Base-by-base conservation (phyloP, 2,329 filamentous ascomycete species). In the Cladosporium sp. region DNA sequence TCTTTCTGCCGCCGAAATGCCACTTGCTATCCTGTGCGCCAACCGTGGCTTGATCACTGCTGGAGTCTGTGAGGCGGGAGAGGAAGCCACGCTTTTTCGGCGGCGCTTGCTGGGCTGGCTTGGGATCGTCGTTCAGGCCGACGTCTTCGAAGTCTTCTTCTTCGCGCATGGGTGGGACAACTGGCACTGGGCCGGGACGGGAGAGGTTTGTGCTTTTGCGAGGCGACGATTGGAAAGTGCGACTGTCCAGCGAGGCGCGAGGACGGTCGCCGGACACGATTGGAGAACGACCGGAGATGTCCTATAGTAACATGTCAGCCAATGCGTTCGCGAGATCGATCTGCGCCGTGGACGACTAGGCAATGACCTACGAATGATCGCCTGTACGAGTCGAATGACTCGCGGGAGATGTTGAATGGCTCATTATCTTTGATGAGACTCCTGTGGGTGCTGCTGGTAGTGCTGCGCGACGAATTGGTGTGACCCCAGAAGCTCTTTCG, bases 361-460 rank as follows among this genome's bases (percentile, higher is more conserved):
- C 4, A n/a, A 7, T 11, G 12, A 76, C 85, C 60, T 79, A 95
- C 92, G 74, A 97, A 97, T 56, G 91, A 96, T 62, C 93, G 83
- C 56, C 93, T 80, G 71, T 97, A 97, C 3, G 91, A 95, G 67
- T 97, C 93, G 64, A 97, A 97, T 2, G 91, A 96, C 72, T 97
- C 93, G 62, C 92, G 82, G 32, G 91, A 95, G 67, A 97, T 97
- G 56, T 86, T 89, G 67, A 97, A 97, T 12, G 86, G 90, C 66
- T 97, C 92, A 60, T 90, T 91, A 55, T 95, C 89, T 61, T 84
- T 83, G 53, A 88, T 74, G 59, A 85, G 80, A 64, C 78, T 82
- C 50, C 80, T 74, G 64, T 82, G 78, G 56, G 80, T 79, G 16
- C 76, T 74, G 47, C 70, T 72, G 18, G 71, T 73, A 13, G 76